Conservation (phyloP, 1,284 basidiomycete genomes). For the Phlebopus sp. region DNA sequence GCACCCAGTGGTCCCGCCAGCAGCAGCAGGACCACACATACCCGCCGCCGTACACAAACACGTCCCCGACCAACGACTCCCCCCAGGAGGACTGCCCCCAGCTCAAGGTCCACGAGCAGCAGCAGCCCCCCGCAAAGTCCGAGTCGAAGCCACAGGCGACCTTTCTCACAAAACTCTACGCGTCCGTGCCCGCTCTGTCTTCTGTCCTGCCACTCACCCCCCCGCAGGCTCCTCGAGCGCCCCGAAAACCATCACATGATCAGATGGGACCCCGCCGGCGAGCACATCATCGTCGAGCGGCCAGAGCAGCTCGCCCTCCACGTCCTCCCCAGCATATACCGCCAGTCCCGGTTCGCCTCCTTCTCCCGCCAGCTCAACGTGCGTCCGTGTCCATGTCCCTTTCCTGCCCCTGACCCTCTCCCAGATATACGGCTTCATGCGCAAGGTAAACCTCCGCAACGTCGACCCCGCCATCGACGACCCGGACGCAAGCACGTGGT, state of each 20-base stretch:
- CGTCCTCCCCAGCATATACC: conserved; percentile 85
- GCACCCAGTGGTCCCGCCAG: conserved; percentile 35
- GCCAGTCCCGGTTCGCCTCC: conserved; percentile 90
- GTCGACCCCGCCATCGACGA: conserved; percentile 89
- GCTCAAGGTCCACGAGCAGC: conserved; percentile 43
- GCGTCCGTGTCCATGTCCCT: conserved; percentile 34
- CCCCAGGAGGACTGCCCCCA: conserved; percentile 46
- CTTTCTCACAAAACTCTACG: conserved; percentile 89
- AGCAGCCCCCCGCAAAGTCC: conserved; percentile 49
- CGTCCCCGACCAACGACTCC: conserved; percentile 33
- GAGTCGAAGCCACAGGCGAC: conserved; percentile 82
- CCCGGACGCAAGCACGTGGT: conserved; percentile 92
- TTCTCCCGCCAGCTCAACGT: conserved; percentile 94
- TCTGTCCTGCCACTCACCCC: conserved; percentile 6
- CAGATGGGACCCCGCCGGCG: conserved; percentile 85
- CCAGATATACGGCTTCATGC: conserved; percentile 94
- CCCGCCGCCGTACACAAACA: conserved; percentile 34
- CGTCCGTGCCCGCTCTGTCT: conserved; percentile 45
- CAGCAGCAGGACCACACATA: conserved; percentile 34
- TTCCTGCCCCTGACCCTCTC: conserved; percentile 6
- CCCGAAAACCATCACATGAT: conserved; percentile 90
- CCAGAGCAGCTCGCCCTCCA: conserved; percentile 88
- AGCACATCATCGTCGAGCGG: conserved; percentile 88
- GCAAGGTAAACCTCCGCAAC: conserved; percentile 88
- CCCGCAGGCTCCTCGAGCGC: conserved; percentile 71